These are phyloP conservation scores for Trichoderma oligosporum DNA, from an alignment of 2,329 filamentous ascomycete genomes.

Conservation along the genomic window DNA sequence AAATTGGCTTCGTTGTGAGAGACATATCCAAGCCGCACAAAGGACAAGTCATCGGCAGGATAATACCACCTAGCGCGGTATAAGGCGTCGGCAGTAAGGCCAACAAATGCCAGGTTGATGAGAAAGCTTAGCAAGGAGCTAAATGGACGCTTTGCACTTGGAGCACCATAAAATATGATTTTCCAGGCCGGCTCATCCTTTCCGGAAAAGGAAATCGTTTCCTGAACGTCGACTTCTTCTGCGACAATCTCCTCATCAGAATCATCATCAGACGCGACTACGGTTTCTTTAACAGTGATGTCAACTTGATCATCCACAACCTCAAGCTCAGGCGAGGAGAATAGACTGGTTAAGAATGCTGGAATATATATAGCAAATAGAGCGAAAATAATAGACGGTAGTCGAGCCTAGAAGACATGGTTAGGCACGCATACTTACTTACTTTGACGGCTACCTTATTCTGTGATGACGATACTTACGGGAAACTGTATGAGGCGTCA, in stretches of 20 bases:
- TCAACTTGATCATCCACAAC: slow-evolving; percentile 60
- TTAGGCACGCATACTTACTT: slow-evolving; percentile 18
- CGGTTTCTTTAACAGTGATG: slow-evolving; percentile 49
- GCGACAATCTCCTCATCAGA: slow-evolving; percentile 37
- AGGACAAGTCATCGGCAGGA: slow-evolving; percentile 71
- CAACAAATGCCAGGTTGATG: slow-evolving; percentile 67
- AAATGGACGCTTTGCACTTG: slow-evolving; percentile 64
- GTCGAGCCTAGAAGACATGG: slow-evolving; percentile 34
- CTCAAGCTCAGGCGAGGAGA: slow-evolving; percentile 53
- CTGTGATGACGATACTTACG: slow-evolving; percentile 27
- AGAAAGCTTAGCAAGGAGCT: slow-evolving; percentile 65
- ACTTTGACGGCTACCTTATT: slow-evolving; percentile 1
- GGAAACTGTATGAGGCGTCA: slow-evolving; percentile 33
- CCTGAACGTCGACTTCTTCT: slow-evolving; percentile 57
- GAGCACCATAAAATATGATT: slow-evolving; percentile 71
- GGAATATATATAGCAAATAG: slow-evolving; percentile 64
- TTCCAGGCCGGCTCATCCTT: slow-evolving; percentile 54
- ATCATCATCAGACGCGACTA: slow-evolving; percentile 29
- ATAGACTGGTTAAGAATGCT: slow-evolving; percentile 57
- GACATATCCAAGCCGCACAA: slow-evolving; percentile 83
- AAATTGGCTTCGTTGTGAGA: slow-evolving; percentile 76
- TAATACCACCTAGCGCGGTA: slow-evolving; percentile 69
- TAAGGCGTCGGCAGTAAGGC: slow-evolving; percentile 71
- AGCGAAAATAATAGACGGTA: slow-evolving; percentile 54
- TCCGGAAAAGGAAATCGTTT: slow-evolving; percentile 58